Evolutionary conservation across 345 rosid genomes (phyloP), one percentile per base, ranked within the genome.

Genomic region (Cardiospermum halicacabum): DNA sequence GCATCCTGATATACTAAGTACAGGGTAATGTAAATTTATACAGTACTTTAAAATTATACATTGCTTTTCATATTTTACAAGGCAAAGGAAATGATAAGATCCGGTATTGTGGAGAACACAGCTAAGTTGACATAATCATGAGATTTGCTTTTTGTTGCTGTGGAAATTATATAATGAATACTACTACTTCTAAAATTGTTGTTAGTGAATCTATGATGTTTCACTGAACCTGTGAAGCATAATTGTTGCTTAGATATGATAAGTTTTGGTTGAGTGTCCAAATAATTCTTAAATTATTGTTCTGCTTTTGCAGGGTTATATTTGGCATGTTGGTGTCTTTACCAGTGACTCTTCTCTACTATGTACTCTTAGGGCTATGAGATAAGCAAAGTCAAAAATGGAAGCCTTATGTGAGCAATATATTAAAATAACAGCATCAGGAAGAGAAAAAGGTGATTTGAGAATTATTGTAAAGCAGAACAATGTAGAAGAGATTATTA

Each of bases 271-370:
- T 34, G 37, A 34, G 9, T 34, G 37, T 34, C 37, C 37, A 34
- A 18, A 43, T 16, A 43, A 18, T 45, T 45, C 50, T 16, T 45
- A 45, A 60, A 43, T 60, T 21, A 43, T 60, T 21, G 11, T 58
- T 19, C 15, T 43, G 4, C 0, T 67, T 45, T 69, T 65, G 69
- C 92, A 89, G 96, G 88, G 96, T 89, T 5, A 89, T 86, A 48
- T 89, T 89, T 58, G 96, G 96, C n/a, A 89, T 89, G 96, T 49
- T 89, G 62, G 92, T 86, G 48, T 84, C 96, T 12, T 75, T 89
- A 59, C 96, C 89, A 3, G 87, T 86, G 40, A 89, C 92, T 3
- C 78, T 86, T 37, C 78, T 89, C 64, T 89, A 89, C 62, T 89
- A 89, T 74, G 73, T 86, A 30, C 74, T 81, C 43, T 65, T 86